Evolutionary conservation across 164 flowering plant species (phyloP).

Genomic region (Malania oleifera): DNA sequence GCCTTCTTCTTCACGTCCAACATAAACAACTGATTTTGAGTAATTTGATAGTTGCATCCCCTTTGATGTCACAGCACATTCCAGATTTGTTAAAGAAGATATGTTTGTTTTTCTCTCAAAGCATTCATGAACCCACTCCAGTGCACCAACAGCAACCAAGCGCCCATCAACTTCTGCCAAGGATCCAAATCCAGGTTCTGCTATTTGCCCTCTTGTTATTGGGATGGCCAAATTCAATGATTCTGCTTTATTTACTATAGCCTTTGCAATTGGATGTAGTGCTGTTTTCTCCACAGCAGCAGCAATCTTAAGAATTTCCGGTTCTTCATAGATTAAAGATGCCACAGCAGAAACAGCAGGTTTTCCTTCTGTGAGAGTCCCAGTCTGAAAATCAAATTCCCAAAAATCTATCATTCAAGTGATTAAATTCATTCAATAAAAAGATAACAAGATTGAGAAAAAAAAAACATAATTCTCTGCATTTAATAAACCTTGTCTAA

Average conservation of each 20-base stretch:
- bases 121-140: constrained; percentile 78
- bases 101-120: constrained; percentile 36
- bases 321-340: constrained; percentile 49
- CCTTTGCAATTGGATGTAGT: constrained; percentile 87
- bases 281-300: constrained; percentile 98
- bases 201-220: constrained; percentile 70
- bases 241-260: constrained; percentile 73
- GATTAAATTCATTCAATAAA: constrained; percentile 8
- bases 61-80: constrained; percentile 36
- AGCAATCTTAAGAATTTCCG: constrained; percentile 74
- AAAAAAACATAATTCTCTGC: neutral
- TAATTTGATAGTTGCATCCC: constrained; percentile 33
- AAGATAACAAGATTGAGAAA: neutral
- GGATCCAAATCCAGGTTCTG: constrained; percentile 91
- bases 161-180: constrained; percentile 87
- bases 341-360: constrained; percentile 77
- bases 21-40: constrained; percentile 77
- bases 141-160: constrained; percentile 77
- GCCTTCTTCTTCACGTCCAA: constrained; percentile 94
- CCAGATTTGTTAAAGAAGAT: constrained; percentile 42
- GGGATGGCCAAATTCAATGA: constrained; percentile 57
- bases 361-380: constrained; percentile 94
- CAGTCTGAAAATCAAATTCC: constrained; percentile 82
- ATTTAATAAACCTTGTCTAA: constrained; percentile 66
- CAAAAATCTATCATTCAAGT: too few species aligned